Conservation (phyloP, 164 flowering plant genomes). For the Vitis vinifera region ASM3070453v1 NC_081809.1:17559001-17559500, state of each 20-base stretch:
- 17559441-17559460: neutral
- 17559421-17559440: neutral
- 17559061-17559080: too few relatives aligned
- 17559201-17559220: slow-evolving; percentile 8
- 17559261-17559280: slow-evolving; percentile 77
- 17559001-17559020: too few relatives aligned
- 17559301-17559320: slow-evolving; percentile 71
- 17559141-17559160: neutral
- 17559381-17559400: neutral
- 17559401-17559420: neutral
- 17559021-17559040: too few relatives aligned
- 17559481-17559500: too few relatives aligned
- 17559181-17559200: neutral
- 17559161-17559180: neutral
- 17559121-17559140: neutral
- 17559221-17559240: slow-evolving; percentile 74
- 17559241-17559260: slow-evolving; percentile 93
- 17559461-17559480: too few relatives aligned
- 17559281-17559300: slow-evolving; percentile 60
- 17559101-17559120: neutral
- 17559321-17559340: slow-evolving; percentile 66
- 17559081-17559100: neutral
- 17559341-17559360: slow-evolving; percentile 39
- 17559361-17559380: neutral
- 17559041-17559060: too few relatives aligned